Base-by-base conservation (phyloP, 2,329 filamentous ascomycete species). In the Celoporthe dispersa region DNA sequence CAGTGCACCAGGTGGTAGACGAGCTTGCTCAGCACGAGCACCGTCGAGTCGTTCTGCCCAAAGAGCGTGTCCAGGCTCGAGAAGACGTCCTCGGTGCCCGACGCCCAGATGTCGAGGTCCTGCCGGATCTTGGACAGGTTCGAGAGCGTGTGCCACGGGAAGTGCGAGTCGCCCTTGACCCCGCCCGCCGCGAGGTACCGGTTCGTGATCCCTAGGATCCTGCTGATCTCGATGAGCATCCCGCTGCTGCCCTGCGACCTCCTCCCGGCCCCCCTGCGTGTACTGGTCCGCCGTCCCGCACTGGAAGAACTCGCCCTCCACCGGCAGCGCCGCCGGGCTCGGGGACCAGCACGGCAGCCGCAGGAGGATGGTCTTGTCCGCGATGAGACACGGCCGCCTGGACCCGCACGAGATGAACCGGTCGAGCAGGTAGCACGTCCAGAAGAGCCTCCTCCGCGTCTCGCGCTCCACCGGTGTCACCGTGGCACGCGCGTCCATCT, bases 1-100 rank as follows among this genome's bases (percentile, higher is more conserved):
- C 93, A 97, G 80, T 97, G 92, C 60, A 96, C 91, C 19, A 96
- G 85, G 77, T 97, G 94, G 75, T 96, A 97, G 39, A 97, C 90
- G 57, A 96, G 85, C 79, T 96, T 97, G 85, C 92, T 93, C 62
- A 97, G 84, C 1, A 97, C 90, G 35, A 96, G 82, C 0, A 91
- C 89, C 0, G 92, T 93, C 68, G 92, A 93, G 77, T 97, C 93
- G 0, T 89, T 84, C 73, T 94, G 92, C 3, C 91, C 90, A 74
- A 97, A 94, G 0, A 96, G 84, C 0, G 88, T 85, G 57, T 93
- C 90, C 12, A 94, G 86, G 22, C 91, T 93, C 0, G 91, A 90
- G 75, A 96, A 96, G 11, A 92, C 87, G 71, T 94, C 91, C 72
- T 93, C 90, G 0, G 92, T 94, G 14, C 92, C 92, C 0, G 92